Percentiles rank a stretch among this genome's conserved stretches.
Conservation (phyloP, 2,329 filamentous ascomycete species). For the Aspergillus sp. region DNA sequence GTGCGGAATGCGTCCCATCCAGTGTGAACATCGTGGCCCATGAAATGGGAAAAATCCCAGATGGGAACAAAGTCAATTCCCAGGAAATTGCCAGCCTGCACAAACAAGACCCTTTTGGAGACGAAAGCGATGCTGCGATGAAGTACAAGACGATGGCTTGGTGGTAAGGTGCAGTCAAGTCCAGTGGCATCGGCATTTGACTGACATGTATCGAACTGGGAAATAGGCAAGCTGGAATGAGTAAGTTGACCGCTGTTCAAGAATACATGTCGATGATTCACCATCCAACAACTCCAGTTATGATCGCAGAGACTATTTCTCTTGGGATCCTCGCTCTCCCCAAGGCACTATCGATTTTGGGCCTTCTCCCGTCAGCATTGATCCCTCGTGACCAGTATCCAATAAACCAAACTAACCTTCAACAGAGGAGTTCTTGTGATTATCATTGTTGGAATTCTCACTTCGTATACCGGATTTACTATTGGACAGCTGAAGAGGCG, state of each 20-base stretch:
- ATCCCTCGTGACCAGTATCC: neutral
- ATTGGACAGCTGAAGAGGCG: constrained; percentile 52
- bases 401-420: constrained; percentile 1
- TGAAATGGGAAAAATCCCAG: neutral
- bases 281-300: constrained; percentile 27
- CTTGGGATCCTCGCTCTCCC: constrained; percentile 52
- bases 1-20: no score
- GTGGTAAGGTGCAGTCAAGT: constrained; percentile 13
- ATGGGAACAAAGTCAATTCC: neutral
- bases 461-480: constrained; percentile 54
- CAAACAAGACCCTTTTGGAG: constrained; percentile 17
- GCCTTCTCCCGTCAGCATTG: constrained; percentile 42
- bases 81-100: neutral
- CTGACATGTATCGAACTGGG: neutral
- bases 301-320: constrained; percentile 54
- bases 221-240: constrained; percentile 16
- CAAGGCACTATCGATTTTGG: constrained; percentile 45
- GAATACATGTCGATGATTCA: no score
- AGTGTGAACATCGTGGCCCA: neutral
- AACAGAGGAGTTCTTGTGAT: constrained; percentile 46
- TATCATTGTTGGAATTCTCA: constrained; percentile 46
- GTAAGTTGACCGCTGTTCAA: constrained; percentile 4
- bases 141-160: constrained; percentile 25
- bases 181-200: neutral
- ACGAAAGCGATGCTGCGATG: constrained; percentile 17